These are phyloP conservation scores for Spergularia azorica DNA, from an alignment of 179 eudicot genomes.

Conservation along the genomic window DNA sequence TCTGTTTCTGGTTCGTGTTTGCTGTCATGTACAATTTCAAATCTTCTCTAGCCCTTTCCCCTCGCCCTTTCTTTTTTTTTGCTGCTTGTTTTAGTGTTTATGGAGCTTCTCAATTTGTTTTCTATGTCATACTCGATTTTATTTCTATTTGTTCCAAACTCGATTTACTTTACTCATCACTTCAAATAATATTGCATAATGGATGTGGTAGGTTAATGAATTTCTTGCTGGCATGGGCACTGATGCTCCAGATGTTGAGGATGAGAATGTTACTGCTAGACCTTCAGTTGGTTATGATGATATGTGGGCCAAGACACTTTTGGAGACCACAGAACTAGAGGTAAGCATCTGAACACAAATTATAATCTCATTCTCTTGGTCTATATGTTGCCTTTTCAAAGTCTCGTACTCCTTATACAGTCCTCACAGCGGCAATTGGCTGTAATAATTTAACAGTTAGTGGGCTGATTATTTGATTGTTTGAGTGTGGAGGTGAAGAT, in stretches of 20 bases:
- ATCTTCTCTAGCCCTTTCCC: no score
- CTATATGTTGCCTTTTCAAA: neutral
- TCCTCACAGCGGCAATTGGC: neutral
- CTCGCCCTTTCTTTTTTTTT: no score
- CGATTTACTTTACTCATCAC: neutral
- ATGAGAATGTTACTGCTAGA: constrained; percentile 76
- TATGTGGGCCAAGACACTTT: constrained; percentile 98
- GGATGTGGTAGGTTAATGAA: constrained; percentile 79
- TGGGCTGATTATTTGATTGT: neutral
- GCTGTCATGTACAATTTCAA: no score
- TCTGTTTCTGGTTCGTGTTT: no score
- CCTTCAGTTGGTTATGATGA: constrained; percentile 93
- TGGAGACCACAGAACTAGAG: constrained; percentile 87
- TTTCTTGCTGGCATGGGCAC: constrained; percentile 99
- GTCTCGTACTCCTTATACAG: neutral
- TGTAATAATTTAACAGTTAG: neutral
- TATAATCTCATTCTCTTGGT: neutral
- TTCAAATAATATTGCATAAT: neutral
- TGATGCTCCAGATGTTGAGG: constrained; percentile 99
- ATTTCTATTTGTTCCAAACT: neutral
- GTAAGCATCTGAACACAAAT: constrained; percentile 34
- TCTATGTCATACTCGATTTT: no score
- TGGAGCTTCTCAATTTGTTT: no score
- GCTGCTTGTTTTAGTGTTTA: no score
- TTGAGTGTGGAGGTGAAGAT: neutral